These are phyloP conservation scores for Cymbopogon citratus DNA, from an alignment of 176 grass and related monocot species.

Conservation along the genomic window DNA sequence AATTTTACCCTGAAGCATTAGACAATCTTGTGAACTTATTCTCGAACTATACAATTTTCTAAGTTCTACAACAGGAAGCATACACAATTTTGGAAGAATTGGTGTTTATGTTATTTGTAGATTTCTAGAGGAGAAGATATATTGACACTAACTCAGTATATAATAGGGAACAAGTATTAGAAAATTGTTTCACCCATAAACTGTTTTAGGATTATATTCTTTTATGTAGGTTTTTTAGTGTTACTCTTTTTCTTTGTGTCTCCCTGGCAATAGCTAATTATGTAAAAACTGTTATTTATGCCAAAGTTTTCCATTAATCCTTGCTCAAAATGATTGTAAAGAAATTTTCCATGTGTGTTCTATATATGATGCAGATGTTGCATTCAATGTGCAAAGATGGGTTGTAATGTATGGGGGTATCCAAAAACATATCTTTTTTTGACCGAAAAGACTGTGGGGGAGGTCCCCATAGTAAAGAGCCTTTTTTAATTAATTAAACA, in stretches of 20 bases:
- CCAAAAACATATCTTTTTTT: neutral
- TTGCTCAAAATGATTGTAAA: neutral
- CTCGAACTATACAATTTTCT: constrained; percentile 57
- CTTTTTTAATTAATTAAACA: too few relatives aligned
- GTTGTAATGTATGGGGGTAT: neutral
- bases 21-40: constrained; percentile 47
- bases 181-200: neutral
- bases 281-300: neutral
- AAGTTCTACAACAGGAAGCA: neutral
- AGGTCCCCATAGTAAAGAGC: too few relatives aligned
- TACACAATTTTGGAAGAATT: constrained; percentile 4
- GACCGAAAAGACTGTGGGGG: too few relatives aligned
- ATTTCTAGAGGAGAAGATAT: neutral
- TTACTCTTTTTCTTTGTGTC: neutral
- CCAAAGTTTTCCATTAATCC: neutral
- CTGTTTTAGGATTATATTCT: neutral
- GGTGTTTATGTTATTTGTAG: neutral
- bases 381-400: neutral
- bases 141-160: constrained; percentile 21
- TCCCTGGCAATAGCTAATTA: neutral
- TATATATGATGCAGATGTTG: neutral
- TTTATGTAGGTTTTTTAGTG: neutral
- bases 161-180: constrained; percentile 14
- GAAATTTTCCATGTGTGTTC: neutral
- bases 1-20: constrained; percentile 49